Conservation (phyloP, 2,329 filamentous ascomycete genomes). For the Lachnellula cervina region DNA sequence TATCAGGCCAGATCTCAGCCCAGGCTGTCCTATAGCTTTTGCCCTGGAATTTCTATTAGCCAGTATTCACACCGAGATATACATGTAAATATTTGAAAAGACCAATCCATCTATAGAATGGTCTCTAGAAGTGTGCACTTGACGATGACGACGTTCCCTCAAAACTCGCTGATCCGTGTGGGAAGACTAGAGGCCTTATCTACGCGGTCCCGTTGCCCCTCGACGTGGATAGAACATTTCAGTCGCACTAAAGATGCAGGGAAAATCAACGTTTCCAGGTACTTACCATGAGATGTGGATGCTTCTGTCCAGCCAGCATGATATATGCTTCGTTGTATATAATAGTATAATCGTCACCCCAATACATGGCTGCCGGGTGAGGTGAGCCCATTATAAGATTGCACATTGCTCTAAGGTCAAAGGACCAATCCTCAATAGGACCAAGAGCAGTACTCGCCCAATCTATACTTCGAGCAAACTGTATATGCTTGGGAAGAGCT, state of each 20-base stretch:
- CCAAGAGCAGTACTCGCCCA: constrained; percentile 71
- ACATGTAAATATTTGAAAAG: too few relatives aligned
- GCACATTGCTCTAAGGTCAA: constrained; percentile 70
- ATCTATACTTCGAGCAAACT: constrained; percentile 65
- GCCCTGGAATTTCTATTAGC: constrained; percentile 39
- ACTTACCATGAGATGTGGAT: constrained; percentile 61
- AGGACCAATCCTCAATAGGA: constrained; percentile 68
- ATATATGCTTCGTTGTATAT: constrained; percentile 73
- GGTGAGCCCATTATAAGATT: constrained; percentile 78
- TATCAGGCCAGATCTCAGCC: constrained; percentile 69
- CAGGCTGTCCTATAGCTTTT: constrained; percentile 61
- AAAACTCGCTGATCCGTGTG: too few relatives aligned
- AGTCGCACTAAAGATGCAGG: too few relatives aligned
- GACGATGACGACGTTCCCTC: too few relatives aligned
- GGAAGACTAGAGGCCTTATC: too few relatives aligned
- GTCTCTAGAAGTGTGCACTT: too few relatives aligned
- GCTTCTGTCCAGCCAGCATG: constrained; percentile 68
- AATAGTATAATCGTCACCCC: constrained; percentile 64
- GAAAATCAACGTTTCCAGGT: background rate
- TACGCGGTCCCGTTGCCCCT: too few relatives aligned
- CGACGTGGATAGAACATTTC: too few relatives aligned
- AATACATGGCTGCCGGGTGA: constrained; percentile 73
- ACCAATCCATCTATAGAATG: too few relatives aligned
- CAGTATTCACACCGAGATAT: background rate
- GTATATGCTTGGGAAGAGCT: constrained; percentile 64